Base-by-base conservation (phyloP, 352 stramenopile genomes). In the Globisporangium viniferum region DNA sequence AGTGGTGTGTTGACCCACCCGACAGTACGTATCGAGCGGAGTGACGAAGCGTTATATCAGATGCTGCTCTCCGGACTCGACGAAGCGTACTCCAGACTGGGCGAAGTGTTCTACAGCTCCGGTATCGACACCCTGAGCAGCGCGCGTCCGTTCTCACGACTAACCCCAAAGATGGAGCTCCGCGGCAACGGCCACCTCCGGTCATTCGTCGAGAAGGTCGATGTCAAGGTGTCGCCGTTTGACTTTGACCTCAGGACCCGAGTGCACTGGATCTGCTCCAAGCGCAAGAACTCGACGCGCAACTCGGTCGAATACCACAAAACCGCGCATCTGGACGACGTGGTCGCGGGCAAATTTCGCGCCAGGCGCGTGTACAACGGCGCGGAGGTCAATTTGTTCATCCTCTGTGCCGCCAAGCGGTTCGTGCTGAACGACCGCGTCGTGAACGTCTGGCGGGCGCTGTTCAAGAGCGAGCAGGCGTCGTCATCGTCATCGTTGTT, bases 211-310 rank as follows among this genome's bases (percentile, higher is more conserved):
- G 59, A 64, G 59, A 56, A 46, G 18, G 15, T 55, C 24, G 39
- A 29, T 5, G 59, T 64, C 24, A 39, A 56, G 18, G 27, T 56
- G 3, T 24, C 8, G 39, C 59, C 59, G 6, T 64, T 64, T 24
- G 41, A 54, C 20, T 55, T 64, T 35, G 29, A 44, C 9, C 59
- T 64, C 27, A 39, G 24, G 12, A 55, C 39, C 18, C 24, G 36
- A 3, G 59, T 64, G 12, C 29, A 44, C 24, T 64, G 59, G 59
- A 15, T 41, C 22, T 64, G 59, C 36, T 58, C 51, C 12, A 61
- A 48, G 33, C 31, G 56, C 56, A 29, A 48, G 29, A 61, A 61
- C 31, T 46, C 27, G 29, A 46, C 56, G 4, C 15, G 6, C 6
- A 46, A 41, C 7, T 41, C 22, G 15, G 56, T 46, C 8, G 31